phyloP scores from a whole-genome alignment of 2,329 filamentous ascomycete genomes.

The Phaeosphaeriaceae sp. region DNA sequence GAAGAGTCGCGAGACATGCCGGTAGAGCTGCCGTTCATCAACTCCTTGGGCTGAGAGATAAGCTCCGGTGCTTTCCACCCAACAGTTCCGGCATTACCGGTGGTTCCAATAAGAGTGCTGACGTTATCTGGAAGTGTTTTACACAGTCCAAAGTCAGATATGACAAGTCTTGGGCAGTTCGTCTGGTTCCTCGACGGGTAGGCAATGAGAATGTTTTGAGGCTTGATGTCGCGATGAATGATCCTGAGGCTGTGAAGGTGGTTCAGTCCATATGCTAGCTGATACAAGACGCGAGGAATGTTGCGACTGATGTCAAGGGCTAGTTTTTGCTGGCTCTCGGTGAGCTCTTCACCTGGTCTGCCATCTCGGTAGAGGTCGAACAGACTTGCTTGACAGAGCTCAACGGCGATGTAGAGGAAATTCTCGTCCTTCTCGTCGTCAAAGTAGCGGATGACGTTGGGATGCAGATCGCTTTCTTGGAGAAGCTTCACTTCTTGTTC shows the following conservation, averaged over 20 bases:
- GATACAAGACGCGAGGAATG: constrained; percentile 79
- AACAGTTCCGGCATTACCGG: constrained; percentile 90
- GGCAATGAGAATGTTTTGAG: constrained; percentile 92
- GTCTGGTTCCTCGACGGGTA: constrained; percentile 72
- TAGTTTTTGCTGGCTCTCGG: constrained; percentile 69
- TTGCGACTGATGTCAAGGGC: constrained; percentile 77
- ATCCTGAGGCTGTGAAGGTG: constrained; percentile 92
- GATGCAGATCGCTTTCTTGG: constrained; percentile 92
- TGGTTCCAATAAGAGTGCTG: constrained; percentile 93
- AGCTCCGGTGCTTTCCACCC: constrained; percentile 97
- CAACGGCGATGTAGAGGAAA: constrained; percentile 95
- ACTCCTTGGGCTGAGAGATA: constrained; percentile 65
- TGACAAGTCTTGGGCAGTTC: constrained; percentile 80
- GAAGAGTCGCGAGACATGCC: constrained; percentile 53
- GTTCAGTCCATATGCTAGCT: constrained; percentile 87
- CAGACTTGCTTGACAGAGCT: constrained; percentile 91
- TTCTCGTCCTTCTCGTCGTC: constrained; percentile 87
- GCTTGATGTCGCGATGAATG: constrained; percentile 96
- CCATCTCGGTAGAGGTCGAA: constrained; percentile 85
- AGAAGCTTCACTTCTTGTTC: constrained; percentile 91
- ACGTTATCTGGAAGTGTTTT: constrained; percentile 96
- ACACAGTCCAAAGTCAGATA: constrained; percentile 96
- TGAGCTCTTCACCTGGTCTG: constrained; percentile 54
- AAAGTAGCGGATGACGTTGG: constrained; percentile 96
- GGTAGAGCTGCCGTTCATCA: constrained; percentile 50